phyloP scores from a whole-genome alignment of 2,329 filamentous ascomycete species.

The Furcasterigmium sp. region DNA sequence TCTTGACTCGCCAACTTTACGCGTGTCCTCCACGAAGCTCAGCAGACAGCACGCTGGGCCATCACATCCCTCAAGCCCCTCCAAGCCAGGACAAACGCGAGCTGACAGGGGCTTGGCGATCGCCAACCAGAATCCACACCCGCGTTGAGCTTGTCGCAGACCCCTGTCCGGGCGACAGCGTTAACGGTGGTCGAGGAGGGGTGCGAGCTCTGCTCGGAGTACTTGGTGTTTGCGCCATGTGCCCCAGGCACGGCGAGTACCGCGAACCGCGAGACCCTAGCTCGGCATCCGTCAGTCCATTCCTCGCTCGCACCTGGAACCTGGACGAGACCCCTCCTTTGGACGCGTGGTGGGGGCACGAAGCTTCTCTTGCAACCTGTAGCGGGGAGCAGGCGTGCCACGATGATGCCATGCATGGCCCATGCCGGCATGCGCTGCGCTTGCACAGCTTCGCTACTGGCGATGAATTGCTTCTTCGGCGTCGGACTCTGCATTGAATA shows the following conservation, averaged over 20 bases:
- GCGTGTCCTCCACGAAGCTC: not conserved
- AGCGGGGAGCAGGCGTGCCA: not conserved
- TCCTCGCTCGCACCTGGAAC: not conserved
- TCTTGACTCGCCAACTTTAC: too few relatives aligned
- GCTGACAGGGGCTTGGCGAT: not conserved
- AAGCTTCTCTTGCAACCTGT: not conserved
- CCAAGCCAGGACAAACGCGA: not conserved
- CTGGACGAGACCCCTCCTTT: not conserved
- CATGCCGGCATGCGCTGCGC: not conserved
- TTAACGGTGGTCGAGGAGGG: not conserved
- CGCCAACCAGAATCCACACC: slow-evolving; percentile 1
- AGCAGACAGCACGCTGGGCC: not conserved
- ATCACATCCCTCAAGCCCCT: not conserved
- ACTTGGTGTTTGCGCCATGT: not conserved
- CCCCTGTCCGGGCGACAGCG: slow-evolving; percentile 1
- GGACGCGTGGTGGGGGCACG: not conserved
- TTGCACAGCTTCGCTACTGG: too few relatives aligned
- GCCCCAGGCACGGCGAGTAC: not conserved
- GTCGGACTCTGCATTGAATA: too few relatives aligned
- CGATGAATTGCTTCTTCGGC: too few relatives aligned
- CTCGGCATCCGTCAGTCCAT: slow-evolving; percentile 1
- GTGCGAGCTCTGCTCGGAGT: not conserved
- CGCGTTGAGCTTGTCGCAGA: slow-evolving; percentile 4
- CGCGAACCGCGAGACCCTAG: slow-evolving; percentile 2
- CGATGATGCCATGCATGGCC: not conserved